Percentiles rank a stretch among this genome's conserved stretches.
phyloP scores from a whole-genome alignment of 257 asterid genomes.

The Penstemon davidsonii region DNA sequence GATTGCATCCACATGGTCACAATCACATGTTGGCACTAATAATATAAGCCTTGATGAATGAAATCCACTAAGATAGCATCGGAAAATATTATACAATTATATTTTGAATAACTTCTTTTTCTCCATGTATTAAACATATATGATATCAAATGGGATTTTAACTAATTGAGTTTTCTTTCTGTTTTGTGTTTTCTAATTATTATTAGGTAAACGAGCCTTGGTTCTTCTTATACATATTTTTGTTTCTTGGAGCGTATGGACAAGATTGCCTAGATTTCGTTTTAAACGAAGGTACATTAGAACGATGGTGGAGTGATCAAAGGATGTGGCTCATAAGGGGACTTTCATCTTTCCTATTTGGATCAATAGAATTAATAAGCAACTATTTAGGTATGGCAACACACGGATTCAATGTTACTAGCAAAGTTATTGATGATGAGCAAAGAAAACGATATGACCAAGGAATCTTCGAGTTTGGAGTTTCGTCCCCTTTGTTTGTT shows the following conservation, averaged over 20 bases:
- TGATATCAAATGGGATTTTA: background rate
- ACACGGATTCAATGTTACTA: constrained; percentile 48
- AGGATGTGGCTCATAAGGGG: constrained; percentile 51
- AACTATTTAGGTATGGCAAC: constrained; percentile 42
- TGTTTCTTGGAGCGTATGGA: constrained; percentile 59
- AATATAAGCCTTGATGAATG: too few species aligned
- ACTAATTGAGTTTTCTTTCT: background rate
- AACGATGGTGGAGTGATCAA: constrained; percentile 57
- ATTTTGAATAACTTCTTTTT: too few species aligned
- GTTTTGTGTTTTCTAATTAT: background rate
- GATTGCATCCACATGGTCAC: too few species aligned
- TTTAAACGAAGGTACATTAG: constrained; percentile 36
- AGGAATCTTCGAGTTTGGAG: constrained; percentile 46
- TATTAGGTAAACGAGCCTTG: constrained; percentile 44
- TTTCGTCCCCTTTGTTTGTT: constrained; percentile 43
- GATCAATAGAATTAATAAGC: constrained; percentile 30
- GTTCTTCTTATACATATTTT: constrained; percentile 45
- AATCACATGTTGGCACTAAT: too few species aligned
- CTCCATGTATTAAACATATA: background rate
- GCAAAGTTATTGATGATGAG: constrained; percentile 45
- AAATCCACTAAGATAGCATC: too few species aligned
- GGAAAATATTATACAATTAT: too few species aligned
- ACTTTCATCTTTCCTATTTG: constrained; percentile 37
- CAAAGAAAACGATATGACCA: constrained; percentile 41
- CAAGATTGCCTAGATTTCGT: constrained; percentile 60